These are phyloP conservation scores for Colletotrichum liaoningense DNA, from an alignment of 2,329 filamentous ascomycete genomes.

Conservation along the genomic window DNA sequence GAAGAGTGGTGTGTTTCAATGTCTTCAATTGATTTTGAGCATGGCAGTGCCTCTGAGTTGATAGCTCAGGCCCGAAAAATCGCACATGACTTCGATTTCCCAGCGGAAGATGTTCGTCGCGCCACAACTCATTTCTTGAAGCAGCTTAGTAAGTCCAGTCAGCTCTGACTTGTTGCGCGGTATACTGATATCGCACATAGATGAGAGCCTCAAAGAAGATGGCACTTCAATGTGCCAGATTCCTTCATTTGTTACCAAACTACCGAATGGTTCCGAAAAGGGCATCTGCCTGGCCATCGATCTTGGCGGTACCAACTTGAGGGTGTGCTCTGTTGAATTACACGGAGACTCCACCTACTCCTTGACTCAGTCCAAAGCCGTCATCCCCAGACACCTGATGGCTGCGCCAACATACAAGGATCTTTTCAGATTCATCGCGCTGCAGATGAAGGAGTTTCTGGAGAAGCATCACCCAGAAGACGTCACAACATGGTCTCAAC, in stretches of 20 bases:
- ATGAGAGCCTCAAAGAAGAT: constrained; percentile 54
- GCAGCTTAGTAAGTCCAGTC: constrained; percentile 36
- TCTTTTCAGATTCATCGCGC: constrained; percentile 80
- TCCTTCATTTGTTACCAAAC: constrained; percentile 80
- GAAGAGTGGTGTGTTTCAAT: neutral
- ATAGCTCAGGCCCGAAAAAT: constrained; percentile 9
- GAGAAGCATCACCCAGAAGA: constrained; percentile 62
- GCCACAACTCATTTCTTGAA: constrained; percentile 36
- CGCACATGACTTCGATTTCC: constrained; percentile 19
- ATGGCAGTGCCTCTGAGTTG: neutral
- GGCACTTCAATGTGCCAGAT: constrained; percentile 65
- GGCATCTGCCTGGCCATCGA: constrained; percentile 51
- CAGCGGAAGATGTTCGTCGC: constrained; percentile 13
- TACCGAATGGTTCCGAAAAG: constrained; percentile 84
- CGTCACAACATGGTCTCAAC: constrained; percentile 9
- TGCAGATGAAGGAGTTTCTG: constrained; percentile 78
- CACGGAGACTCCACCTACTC: constrained; percentile 76
- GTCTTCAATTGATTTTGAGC: neutral
- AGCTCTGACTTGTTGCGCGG: neutral
- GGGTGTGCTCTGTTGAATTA: constrained; percentile 46
- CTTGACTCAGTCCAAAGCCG: constrained; percentile 68
- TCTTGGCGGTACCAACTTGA: constrained; percentile 48
- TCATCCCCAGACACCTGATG: constrained; percentile 40
- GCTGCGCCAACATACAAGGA: constrained; percentile 55
- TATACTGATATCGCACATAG: constrained; percentile 44